These are phyloP conservation scores for Saccharomycopsis sp. DNA, from an alignment of 805 yeast species.

Conservation along the genomic window DNA sequence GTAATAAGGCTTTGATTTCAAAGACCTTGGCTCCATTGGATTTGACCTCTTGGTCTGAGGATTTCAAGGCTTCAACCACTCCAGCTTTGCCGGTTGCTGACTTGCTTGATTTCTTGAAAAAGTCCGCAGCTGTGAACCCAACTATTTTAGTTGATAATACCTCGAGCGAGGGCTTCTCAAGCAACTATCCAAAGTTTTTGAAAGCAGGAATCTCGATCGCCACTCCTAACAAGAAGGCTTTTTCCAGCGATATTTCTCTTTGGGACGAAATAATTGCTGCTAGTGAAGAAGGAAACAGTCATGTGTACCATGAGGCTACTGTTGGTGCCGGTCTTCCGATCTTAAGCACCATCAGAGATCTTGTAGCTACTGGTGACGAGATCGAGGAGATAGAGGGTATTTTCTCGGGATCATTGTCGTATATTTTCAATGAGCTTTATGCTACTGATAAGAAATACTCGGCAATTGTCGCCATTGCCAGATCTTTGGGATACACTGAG, in stretches of 20 bases:
- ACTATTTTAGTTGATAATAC: constrained; percentile 91
- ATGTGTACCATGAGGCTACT: constrained; percentile 96
- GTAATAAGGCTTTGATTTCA: constrained; percentile 62
- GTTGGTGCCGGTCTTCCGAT: constrained; percentile 99
- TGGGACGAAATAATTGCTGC: constrained; percentile 71
- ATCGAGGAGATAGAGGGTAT: constrained; percentile 91
- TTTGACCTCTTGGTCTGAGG: constrained; percentile 49
- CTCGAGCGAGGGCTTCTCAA: constrained; percentile 72
- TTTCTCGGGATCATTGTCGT: constrained; percentile 91
- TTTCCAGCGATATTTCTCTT: constrained; percentile 63
- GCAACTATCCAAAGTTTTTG: constrained; percentile 68
- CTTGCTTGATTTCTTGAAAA: constrained; percentile 54
- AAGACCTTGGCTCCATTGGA: constrained; percentile 67
- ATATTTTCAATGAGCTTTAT: constrained; percentile 86
- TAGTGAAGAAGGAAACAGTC: constrained; percentile 53
- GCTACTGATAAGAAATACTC: constrained; percentile 71
- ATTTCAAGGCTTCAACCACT: constrained; percentile 38
- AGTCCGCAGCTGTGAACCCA: constrained; percentile 39
- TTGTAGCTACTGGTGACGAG: constrained; percentile 89
- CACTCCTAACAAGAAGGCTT: constrained; percentile 97
- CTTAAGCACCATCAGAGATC: constrained; percentile 80
- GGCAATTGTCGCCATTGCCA: constrained; percentile 83
- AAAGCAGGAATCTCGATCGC: constrained; percentile 83
- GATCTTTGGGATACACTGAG: constrained; percentile 90
- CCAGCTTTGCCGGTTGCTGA: constrained; percentile 50